These are phyloP conservation scores for Choricystis sp. DNA, from an alignment of 139 green algal genomes.

Conservation along the genomic window DNA sequence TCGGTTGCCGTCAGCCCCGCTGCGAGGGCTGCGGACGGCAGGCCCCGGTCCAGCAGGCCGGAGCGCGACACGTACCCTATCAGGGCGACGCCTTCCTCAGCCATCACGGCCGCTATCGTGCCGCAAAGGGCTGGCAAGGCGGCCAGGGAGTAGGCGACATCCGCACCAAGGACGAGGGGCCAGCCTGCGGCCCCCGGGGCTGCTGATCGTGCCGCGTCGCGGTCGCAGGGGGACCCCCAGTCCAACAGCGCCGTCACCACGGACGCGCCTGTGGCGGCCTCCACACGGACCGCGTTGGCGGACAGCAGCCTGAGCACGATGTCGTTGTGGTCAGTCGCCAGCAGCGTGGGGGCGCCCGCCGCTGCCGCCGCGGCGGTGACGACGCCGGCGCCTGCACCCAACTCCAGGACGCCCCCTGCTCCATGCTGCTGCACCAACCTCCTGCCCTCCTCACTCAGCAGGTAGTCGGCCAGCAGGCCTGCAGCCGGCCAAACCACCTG, in stretches of 20 bases:
- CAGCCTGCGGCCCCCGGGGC: neutral
- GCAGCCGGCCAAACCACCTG: neutral
- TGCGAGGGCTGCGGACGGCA: neutral
- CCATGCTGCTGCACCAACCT: no score
- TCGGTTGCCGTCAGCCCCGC: neutral
- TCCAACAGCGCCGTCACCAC: neutral
- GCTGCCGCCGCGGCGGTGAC: no score
- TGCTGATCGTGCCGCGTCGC: no score
- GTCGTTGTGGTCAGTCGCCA: neutral
- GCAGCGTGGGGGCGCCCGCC: neutral
- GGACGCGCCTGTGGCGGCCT: no score
- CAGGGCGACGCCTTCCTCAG: neutral
- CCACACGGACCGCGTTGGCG: neutral
- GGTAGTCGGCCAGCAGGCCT: neutral
- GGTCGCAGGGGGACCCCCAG: neutral
- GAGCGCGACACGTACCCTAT: neutral
- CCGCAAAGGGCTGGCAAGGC: neutral
- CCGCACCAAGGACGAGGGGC: neutral
- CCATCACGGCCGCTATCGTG: neutral
- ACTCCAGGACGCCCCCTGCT: neutral
- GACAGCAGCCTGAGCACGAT: neutral
- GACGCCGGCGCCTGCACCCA: neutral
- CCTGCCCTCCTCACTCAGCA: neutral
- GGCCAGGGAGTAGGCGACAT: neutral
- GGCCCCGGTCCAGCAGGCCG: neutral